Conservation (phyloP, 2,329 filamentous ascomycete genomes). For the Zymoseptoria passerinii region DNA sequence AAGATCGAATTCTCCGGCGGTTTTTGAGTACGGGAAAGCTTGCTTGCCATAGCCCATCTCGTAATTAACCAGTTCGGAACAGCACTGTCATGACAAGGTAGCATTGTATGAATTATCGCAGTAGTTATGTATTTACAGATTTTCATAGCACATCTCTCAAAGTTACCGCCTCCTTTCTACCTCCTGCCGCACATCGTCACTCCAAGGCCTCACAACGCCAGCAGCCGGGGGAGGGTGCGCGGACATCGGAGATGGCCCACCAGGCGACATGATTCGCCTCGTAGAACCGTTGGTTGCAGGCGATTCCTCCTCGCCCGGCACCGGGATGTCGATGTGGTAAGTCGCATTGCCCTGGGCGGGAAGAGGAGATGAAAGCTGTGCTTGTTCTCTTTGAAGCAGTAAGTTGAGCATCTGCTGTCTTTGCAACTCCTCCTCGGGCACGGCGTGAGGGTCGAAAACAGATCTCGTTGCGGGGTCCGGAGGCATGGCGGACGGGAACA, state of each 20-base stretch:
- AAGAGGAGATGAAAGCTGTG: slow-evolving; percentile 17
- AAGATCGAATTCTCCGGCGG: slow-evolving; percentile 21
- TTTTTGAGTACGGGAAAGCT: slow-evolving; percentile 26
- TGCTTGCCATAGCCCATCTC: slow-evolving; percentile 15
- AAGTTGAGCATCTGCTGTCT: slow-evolving; percentile 45
- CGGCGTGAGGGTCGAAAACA: slow-evolving; percentile 26
- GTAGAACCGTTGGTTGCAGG: slow-evolving; percentile 21
- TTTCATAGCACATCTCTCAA: background rate
- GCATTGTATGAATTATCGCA: background rate
- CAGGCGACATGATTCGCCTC: slow-evolving; percentile 13
- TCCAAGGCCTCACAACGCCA: slow-evolving; percentile 14
- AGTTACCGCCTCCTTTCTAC: background rate
- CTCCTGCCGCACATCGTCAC: slow-evolving; percentile 15
- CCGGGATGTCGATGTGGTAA: slow-evolving; percentile 35
- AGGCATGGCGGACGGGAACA: slow-evolving; percentile 34
- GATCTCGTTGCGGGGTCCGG: slow-evolving; percentile 4
- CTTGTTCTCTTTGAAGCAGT: slow-evolving; percentile 28
- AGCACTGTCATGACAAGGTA: background rate
- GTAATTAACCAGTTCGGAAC: slow-evolving; percentile 24
- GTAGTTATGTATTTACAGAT: too few relatives aligned
- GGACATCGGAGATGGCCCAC: slow-evolving; percentile 11
- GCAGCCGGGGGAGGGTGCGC: slow-evolving; percentile 13
- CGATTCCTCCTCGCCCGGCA: slow-evolving; percentile 21
- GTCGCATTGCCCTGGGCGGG: slow-evolving; percentile 30
- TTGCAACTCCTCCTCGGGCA: slow-evolving; percentile 43